These are phyloP conservation scores for Lentinula novae-zelandiae DNA, from an alignment of 1,284 basidiomycete species.

Conservation along the genomic window DNA sequence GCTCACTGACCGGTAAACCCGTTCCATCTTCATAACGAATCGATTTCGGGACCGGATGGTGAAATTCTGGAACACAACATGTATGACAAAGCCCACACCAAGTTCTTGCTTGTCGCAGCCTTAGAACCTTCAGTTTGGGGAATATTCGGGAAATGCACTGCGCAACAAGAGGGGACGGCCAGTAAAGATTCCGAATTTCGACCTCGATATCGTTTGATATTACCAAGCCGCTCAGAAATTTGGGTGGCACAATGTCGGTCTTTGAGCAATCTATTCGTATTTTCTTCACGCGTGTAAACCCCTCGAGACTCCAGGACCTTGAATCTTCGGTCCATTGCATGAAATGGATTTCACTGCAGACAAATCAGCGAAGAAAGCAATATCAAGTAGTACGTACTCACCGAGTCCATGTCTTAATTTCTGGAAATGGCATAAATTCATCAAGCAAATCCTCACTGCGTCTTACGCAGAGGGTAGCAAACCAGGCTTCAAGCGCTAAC, in stretches of 20 bases:
- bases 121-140: slow-evolving; percentile 23
- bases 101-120: slow-evolving; percentile 24
- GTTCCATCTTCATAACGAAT: slow-evolving; percentile 27
- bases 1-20: slow-evolving; percentile 28
- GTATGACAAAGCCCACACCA: slow-evolving; percentile 35
- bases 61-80: slow-evolving; percentile 24
- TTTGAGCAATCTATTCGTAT: slow-evolving; percentile 29
- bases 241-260: slow-evolving; percentile 12
- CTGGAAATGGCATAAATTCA: slow-evolving; percentile 21
- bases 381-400: slow-evolving; percentile 12
- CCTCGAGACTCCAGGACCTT: slow-evolving; percentile 25
- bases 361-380: neutral
- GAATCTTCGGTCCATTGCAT: slow-evolving; percentile 18
- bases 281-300: slow-evolving; percentile 20
- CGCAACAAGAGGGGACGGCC: slow-evolving; percentile 29
- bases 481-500: slow-evolving; percentile 28
- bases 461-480: slow-evolving; percentile 23
- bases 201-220: slow-evolving; percentile 23
- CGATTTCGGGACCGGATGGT: slow-evolving; percentile 21
- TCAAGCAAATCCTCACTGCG: slow-evolving; percentile 19
- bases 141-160: slow-evolving; percentile 21
- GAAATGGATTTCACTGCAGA: slow-evolving; percentile 26
- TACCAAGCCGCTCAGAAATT: slow-evolving; percentile 15
- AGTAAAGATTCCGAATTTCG: slow-evolving; percentile 28
- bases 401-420: slow-evolving; percentile 27